Conservation (phyloP, 257 asterid genomes). For the Asclepias syriaca region DNA sequence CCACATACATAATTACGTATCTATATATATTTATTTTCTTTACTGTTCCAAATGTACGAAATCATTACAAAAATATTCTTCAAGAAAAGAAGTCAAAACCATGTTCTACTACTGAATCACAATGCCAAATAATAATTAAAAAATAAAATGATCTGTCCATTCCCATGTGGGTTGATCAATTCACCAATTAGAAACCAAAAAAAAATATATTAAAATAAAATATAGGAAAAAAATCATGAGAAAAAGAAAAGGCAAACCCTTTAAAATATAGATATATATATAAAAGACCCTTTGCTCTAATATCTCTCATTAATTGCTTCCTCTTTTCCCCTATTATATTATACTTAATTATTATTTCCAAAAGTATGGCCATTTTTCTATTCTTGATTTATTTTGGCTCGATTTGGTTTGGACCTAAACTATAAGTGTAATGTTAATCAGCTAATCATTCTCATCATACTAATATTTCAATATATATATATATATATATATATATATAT, state of each 20-base stretch:
- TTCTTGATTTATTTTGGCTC: not conserved
- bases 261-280: no score
- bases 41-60: not conserved
- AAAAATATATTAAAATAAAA: not conserved
- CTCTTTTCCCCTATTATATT: not conserved
- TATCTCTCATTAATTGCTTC: not conserved
- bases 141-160: not conserved
- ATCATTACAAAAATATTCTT: conserved; percentile 4
- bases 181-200: not conserved
- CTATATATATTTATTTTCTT: not conserved
- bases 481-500: no score
- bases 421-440: not conserved
- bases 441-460: not conserved
- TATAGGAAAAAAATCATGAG: not conserved
- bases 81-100: not conserved
- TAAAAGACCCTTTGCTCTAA: not conserved
- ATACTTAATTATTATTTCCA: not conserved
- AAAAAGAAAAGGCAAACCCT: not conserved
- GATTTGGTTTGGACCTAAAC: not conserved
- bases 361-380: not conserved
- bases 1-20: not conserved
- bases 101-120: not conserved
- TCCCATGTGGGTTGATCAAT: not conserved
- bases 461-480: no score
- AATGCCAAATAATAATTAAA: not conserved